phyloP scores from a whole-genome alignment of 257 asterid species.

The Jacaranda mimosifolia region DNA sequence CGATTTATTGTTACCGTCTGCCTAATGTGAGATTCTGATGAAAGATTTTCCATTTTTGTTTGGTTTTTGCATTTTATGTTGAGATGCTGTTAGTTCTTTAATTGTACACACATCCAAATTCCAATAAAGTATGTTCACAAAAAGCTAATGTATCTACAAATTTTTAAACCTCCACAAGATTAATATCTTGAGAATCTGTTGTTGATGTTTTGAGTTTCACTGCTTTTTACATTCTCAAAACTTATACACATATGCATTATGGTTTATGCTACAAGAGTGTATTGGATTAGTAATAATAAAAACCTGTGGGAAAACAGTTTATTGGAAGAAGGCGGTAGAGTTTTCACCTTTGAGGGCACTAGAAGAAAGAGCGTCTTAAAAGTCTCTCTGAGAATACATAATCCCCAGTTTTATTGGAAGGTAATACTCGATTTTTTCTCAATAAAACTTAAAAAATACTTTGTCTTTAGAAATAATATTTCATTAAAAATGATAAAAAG shows the following conservation, averaged over 20 bases:
- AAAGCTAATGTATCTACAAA: too few species aligned
- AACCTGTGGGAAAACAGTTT: constrained; percentile 47
- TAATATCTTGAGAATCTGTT: too few species aligned
- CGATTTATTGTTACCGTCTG: constrained; percentile 62
- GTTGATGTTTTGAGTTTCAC: too few species aligned
- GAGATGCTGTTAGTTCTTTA: too few species aligned
- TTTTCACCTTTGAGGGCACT: constrained; percentile 69
- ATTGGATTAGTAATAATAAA: too few species aligned
- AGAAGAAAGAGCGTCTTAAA: constrained; percentile 45
- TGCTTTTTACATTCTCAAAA: too few species aligned
- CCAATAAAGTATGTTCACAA: too few species aligned
- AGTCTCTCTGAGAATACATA: constrained; percentile 66
- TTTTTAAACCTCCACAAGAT: too few species aligned
- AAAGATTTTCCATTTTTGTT: not conserved
- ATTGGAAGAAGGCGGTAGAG: constrained; percentile 77
- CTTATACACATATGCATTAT: not conserved
- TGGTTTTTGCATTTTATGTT: not conserved
- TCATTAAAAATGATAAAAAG: not conserved
- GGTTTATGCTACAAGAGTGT: not conserved
- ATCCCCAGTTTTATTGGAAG: constrained; percentile 87
- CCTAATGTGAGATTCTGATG: constrained; percentile 59
- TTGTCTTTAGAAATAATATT: not conserved
- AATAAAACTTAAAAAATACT: not conserved
- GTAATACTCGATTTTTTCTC: constrained; percentile 32
- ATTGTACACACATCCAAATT: too few species aligned